Evolutionary conservation across 805 yeast genomes (phyloP).

Genomic region (Yarrowia sp.): DNA sequence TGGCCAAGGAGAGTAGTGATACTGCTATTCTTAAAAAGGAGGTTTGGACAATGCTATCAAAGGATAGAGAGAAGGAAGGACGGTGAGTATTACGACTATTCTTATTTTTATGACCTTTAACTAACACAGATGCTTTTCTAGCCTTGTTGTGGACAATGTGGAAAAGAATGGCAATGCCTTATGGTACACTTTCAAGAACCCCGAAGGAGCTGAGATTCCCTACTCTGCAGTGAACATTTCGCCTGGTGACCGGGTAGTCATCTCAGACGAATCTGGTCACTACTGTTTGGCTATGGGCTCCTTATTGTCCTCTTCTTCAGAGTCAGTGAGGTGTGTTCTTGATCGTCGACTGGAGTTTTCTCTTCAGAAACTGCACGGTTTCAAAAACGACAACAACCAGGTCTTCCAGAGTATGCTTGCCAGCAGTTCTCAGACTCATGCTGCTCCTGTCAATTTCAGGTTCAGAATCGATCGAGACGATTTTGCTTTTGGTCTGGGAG

Average conservation of each 20-base stretch:
- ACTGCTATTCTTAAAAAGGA: conserved; percentile 53
- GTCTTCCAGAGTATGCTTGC: conserved; percentile 50
- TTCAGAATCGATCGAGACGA: conserved; percentile 82
- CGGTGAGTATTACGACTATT: conserved; percentile 43
- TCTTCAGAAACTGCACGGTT: conserved; percentile 44
- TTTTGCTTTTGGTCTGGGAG: conserved; percentile 66
- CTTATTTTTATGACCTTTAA: conserved; percentile 37
- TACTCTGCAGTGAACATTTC: conserved; percentile 31
- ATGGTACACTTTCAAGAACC: conserved; percentile 5
- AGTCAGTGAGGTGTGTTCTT: conserved; percentile 50
- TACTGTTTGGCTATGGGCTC: conserved; percentile 68
- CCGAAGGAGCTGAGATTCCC: conserved; percentile 12
- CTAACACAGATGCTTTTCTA: conserved; percentile 44
- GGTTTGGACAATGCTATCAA: conserved; percentile 62
- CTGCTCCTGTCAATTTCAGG: conserved; percentile 29
- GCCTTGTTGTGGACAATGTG: conserved; percentile 23
- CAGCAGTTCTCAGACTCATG: conserved; percentile 4
- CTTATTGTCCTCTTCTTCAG: conserved; percentile 47
- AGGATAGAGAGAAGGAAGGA: conserved; percentile 64
- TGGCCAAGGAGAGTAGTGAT: conserved; percentile 71
- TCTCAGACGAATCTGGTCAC: conserved; percentile 81
- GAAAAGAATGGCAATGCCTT: conserved; percentile 5
- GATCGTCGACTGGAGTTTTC: conserved; percentile 53
- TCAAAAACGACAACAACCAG: conserved; percentile 49
- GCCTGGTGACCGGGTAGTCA: conserved; percentile 60